These are phyloP conservation scores for Colletotrichum sidae DNA, from an alignment of 2,329 filamentous ascomycete species.

Conservation along the genomic window DNA sequence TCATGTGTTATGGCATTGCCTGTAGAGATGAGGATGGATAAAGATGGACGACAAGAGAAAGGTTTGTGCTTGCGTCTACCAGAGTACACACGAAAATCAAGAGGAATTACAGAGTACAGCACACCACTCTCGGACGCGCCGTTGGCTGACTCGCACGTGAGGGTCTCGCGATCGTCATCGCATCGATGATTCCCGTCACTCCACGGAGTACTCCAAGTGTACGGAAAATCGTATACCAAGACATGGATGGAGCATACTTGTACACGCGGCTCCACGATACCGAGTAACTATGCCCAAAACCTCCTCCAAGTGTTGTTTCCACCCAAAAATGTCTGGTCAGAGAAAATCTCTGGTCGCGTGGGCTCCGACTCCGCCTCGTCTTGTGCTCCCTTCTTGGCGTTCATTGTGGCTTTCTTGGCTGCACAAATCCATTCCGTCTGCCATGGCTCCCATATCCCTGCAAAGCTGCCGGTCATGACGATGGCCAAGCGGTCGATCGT, in stretches of 20 bases:
- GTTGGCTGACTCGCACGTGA: slow-evolving; percentile 33
- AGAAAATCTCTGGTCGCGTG: slow-evolving; percentile 13
- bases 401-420: slow-evolving; percentile 22
- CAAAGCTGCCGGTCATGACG: slow-evolving; percentile 23
- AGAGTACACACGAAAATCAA: neutral
- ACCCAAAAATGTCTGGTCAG: neutral
- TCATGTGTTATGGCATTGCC: no score
- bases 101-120: neutral
- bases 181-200: slow-evolving; percentile 2
- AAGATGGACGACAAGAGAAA: neutral
- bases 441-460: slow-evolving; percentile 33
- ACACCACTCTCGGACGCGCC: neutral
- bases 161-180: slow-evolving; percentile 29
- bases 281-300: neutral
- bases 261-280: slow-evolving; percentile 16
- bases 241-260: neutral
- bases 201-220: neutral
- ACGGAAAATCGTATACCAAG: neutral
- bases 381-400: slow-evolving; percentile 8
- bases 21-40: no score
- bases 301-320: neutral
- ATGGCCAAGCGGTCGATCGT: slow-evolving; percentile 33
- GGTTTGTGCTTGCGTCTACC: neutral
- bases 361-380: neutral
- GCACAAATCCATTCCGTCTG: slow-evolving; percentile 32